Conservation (phyloP, 805 yeast species). For the Alloascoidea hylecoeti region DNA sequence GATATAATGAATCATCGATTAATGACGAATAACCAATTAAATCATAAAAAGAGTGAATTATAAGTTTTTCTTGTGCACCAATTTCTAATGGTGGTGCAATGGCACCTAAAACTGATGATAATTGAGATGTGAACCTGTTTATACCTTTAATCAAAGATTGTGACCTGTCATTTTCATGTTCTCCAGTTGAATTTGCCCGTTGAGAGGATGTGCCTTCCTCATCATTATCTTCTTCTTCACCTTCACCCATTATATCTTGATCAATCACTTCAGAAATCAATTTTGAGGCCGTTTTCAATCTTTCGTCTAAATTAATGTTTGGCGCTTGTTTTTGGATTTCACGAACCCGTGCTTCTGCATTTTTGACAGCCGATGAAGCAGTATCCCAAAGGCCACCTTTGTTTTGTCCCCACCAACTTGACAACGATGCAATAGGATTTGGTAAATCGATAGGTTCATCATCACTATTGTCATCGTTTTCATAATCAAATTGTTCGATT, state of each 20-base stretch:
- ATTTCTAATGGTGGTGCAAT: constrained; percentile 27
- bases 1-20: constrained; percentile 32
- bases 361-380: constrained; percentile 23
- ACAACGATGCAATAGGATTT: constrained; percentile 17
- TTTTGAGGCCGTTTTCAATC: constrained; percentile 3
- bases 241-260: constrained; percentile 4
- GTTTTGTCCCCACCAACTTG: constrained; percentile 21
- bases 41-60: constrained; percentile 27
- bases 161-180: neutral
- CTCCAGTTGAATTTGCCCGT: neutral
- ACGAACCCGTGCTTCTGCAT: constrained; percentile 24
- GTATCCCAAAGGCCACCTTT: constrained; percentile 23
- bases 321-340: constrained; percentile 15
- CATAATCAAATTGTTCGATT: neutral
- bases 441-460: constrained; percentile 4
- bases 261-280: constrained; percentile 2
- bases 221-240: constrained; percentile 5
- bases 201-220: constrained; percentile 1
- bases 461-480: neutral
- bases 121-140: constrained; percentile 1
- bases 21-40: constrained; percentile 25
- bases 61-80: constrained; percentile 23
- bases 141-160: neutral
- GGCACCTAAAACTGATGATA: constrained; percentile 22
- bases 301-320: constrained; percentile 4